These are phyloP conservation scores for Sporothrix dimorphospora DNA, from an alignment of 2,329 filamentous ascomycete genomes.

Conservation along the genomic window DNA sequence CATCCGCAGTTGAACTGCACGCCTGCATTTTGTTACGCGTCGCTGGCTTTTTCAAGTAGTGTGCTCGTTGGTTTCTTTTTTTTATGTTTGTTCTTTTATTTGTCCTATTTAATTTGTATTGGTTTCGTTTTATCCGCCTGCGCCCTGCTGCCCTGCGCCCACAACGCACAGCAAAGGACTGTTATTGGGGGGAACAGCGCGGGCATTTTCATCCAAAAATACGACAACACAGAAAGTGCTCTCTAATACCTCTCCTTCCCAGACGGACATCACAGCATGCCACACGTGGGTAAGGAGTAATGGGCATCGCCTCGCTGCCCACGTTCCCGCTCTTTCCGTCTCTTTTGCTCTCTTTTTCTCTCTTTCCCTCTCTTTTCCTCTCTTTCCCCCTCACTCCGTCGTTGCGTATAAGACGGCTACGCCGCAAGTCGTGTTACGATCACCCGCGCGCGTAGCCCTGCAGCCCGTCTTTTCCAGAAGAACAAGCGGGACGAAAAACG, in stretches of 20 bases:
- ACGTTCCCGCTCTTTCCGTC: not conserved
- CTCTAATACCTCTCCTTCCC: not conserved
- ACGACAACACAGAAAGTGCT: not conserved
- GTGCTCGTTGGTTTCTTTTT: not conserved
- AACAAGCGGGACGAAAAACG: not conserved
- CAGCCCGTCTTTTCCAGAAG: not conserved
- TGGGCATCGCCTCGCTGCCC: too few species aligned
- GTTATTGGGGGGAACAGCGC: not conserved
- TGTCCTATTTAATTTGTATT: not conserved
- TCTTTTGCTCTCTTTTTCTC: not conserved
- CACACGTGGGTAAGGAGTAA: not conserved
- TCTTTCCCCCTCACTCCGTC: not conserved
- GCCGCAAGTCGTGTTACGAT: constrained; percentile 8
- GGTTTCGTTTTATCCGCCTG: not conserved
- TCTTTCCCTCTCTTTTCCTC: not conserved
- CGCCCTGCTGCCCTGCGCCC: not conserved
- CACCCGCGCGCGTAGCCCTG: constrained; percentile 10
- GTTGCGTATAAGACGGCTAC: constrained; percentile 15
- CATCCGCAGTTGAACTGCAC: constrained; percentile 2
- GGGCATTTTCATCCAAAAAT: not conserved
- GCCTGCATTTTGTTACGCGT: constrained; percentile 7
- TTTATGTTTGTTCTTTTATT: not conserved
- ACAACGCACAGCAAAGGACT: not conserved
- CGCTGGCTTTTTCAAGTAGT: not conserved
- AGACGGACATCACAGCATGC: not conserved